Conservation (phyloP, 1,284 basidiomycete genomes). For the Fomitopsis palustris region DNA sequence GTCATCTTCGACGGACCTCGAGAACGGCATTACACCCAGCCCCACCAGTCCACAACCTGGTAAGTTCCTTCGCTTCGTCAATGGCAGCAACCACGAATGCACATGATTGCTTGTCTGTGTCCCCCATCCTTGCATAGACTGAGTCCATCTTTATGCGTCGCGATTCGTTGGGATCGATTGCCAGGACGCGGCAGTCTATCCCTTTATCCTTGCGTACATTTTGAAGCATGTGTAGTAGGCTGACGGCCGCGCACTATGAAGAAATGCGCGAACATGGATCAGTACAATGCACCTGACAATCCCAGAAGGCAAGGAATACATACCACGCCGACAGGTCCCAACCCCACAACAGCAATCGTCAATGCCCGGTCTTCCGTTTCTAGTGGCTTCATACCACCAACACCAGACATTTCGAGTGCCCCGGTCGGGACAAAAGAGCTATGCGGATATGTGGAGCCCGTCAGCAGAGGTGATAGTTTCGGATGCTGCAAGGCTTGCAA, state of each 20-base stretch:
- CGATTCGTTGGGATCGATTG: slow-evolving; percentile 55
- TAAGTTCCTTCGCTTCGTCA: slow-evolving; percentile 46
- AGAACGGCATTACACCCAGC: slow-evolving; percentile 63
- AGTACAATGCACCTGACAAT: slow-evolving; percentile 1
- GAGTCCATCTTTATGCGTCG: slow-evolving; percentile 55
- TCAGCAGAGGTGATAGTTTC: slow-evolving; percentile 57
- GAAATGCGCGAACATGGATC: not conserved
- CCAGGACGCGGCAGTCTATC: slow-evolving; percentile 51
- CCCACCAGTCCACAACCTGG: slow-evolving; percentile 49
- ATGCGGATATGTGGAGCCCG: slow-evolving; percentile 54
- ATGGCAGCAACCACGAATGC: slow-evolving; percentile 48
- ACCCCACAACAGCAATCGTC: slow-evolving; percentile 63
- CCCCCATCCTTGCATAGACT: slow-evolving; percentile 49
- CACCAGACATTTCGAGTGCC: slow-evolving; percentile 10
- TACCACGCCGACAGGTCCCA: slow-evolving; percentile 75
- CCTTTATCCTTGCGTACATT: slow-evolving; percentile 27
- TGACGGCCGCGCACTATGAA: slow-evolving; percentile 53
- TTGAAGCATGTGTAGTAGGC: slow-evolving; percentile 59
- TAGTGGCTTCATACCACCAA: slow-evolving; percentile 13
- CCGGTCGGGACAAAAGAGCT: slow-evolving; percentile 30
- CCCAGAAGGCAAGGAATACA: slow-evolving; percentile 14
- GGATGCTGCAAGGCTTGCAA: slow-evolving; percentile 70
- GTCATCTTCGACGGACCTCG: slow-evolving; percentile 43
- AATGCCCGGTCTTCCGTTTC: slow-evolving; percentile 42
- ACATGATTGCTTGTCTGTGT: slow-evolving; percentile 41